These are phyloP conservation scores for Sesbania bispinosa DNA, from an alignment of 306 rosid species.

Conservation along the genomic window DNA sequence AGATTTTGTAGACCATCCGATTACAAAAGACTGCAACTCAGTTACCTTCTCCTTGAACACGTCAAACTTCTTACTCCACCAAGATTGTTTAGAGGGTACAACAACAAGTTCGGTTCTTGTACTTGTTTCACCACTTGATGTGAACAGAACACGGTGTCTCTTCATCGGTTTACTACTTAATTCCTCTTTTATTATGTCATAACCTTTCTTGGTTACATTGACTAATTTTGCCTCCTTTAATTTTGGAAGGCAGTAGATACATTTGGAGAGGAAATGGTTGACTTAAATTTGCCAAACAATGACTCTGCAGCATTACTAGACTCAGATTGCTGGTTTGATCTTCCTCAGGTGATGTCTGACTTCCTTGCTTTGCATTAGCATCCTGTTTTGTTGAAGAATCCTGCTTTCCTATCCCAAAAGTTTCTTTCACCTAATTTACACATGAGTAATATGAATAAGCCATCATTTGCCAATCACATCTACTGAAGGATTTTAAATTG, in stretches of 20 bases:
- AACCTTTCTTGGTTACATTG: slow-evolving; percentile 74
- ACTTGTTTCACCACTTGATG: slow-evolving; percentile 61
- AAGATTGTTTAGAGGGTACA: slow-evolving; percentile 61
- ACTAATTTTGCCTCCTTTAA: slow-evolving; percentile 66
- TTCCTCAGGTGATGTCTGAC: slow-evolving; percentile 40
- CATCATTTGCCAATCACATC: slow-evolving; percentile 1
- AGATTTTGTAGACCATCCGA: neutral
- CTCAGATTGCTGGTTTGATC: slow-evolving; percentile 42
- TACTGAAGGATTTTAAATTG: slow-evolving; percentile 3
- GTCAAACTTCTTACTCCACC: slow-evolving; percentile 79
- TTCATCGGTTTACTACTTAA: slow-evolving; percentile 53
- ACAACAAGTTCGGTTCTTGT: slow-evolving; percentile 64
- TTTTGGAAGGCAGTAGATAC: slow-evolving; percentile 63
- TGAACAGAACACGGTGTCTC: slow-evolving; percentile 53
- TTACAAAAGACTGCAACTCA: neutral
- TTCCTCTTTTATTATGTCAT: slow-evolving; percentile 77
- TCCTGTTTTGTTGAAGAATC: slow-evolving; percentile 47
- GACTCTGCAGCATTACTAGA: slow-evolving; percentile 55
- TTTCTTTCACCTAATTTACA: slow-evolving; percentile 67
- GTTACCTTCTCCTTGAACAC: slow-evolving; percentile 70
- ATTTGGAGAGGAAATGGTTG: slow-evolving; percentile 54
- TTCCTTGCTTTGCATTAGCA: slow-evolving; percentile 44
- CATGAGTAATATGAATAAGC: slow-evolving; percentile 24
- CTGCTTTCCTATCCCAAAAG: slow-evolving; percentile 66
- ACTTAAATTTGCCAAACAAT: slow-evolving; percentile 66